These are phyloP conservation scores for Gautieria morchelliformis DNA, from an alignment of 768 basidiomycete species.

Conservation along the genomic window DNA sequence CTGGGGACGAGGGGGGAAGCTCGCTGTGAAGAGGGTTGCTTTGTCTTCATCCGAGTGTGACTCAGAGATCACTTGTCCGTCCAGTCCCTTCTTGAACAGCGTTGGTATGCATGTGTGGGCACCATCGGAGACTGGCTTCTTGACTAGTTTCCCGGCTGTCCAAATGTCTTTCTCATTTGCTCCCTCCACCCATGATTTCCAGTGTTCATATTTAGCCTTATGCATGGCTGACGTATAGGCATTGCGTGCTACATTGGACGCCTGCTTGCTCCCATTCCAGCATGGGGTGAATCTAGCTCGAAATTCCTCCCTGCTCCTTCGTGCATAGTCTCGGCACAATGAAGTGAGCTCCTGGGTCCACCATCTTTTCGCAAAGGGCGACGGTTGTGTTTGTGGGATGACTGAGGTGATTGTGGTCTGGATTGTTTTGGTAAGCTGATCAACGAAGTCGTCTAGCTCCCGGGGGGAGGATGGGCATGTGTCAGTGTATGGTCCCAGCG, in stretches of 20 bases:
- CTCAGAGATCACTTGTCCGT: neutral
- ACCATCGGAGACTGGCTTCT: neutral
- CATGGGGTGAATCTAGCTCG: neutral
- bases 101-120: neutral
- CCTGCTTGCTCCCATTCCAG: no score
- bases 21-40: neutral
- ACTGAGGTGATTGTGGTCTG: constrained; percentile 10
- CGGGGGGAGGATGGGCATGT: neutral
- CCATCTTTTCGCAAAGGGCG: constrained; percentile 20
- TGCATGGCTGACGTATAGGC: neutral
- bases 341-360: no score
- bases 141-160: neutral
- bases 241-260: neutral
- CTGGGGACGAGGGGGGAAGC: neutral
- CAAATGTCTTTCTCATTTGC: no score
- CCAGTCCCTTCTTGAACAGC: neutral
- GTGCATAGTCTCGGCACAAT: constrained; percentile 10
- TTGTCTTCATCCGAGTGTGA: neutral
- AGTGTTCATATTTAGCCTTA: neutral
- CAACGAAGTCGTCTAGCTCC: constrained; percentile 10
- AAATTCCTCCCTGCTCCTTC: constrained; percentile 6
- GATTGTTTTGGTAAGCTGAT: constrained; percentile 12
- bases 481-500: constrained; percentile 9
- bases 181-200: no score
- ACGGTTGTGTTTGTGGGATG: constrained; percentile 14